These are phyloP conservation scores for Plenodomus lindquistii DNA, from an alignment of 2,329 filamentous ascomycete genomes.

Conservation along the genomic window DNA sequence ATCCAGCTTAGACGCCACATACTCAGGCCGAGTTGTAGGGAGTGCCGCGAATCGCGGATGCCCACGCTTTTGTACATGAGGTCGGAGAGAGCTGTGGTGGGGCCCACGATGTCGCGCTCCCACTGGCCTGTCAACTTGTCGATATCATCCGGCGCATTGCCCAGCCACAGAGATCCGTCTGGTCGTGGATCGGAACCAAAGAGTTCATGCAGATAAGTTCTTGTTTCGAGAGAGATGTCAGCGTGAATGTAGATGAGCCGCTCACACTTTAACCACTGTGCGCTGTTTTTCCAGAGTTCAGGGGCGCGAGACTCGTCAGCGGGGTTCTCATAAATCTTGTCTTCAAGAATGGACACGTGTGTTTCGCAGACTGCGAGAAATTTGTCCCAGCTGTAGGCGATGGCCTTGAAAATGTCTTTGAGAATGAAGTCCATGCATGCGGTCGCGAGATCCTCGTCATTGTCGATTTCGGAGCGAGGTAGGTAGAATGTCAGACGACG, in stretches of 20 bases:
- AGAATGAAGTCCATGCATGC: constrained; percentile 57
- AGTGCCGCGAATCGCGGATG: constrained; percentile 56
- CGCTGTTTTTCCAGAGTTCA: constrained; percentile 57
- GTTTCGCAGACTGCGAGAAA: constrained; percentile 52
- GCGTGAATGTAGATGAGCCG: constrained; percentile 56
- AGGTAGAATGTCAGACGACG: constrained; percentile 57
- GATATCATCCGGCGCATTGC: constrained; percentile 46
- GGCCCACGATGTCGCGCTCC: constrained; percentile 55
- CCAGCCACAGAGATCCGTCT: constrained; percentile 46
- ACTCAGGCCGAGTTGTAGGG: constrained; percentile 52
- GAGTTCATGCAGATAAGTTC: constrained; percentile 48
- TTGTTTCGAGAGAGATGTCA: constrained; percentile 54
- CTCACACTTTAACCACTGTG: constrained; percentile 57
- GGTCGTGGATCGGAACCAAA: constrained; percentile 32
- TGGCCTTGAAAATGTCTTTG: constrained; percentile 54
- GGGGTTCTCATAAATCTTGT: constrained; percentile 55
- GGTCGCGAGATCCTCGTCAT: constrained; percentile 49
- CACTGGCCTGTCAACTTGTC: constrained; percentile 54
- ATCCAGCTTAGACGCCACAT: constrained; percentile 66
- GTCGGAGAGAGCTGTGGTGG: constrained; percentile 55
- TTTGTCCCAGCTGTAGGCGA: constrained; percentile 51
- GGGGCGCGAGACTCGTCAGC: constrained; percentile 58
- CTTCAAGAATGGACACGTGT: constrained; percentile 53
- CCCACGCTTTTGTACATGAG: constrained; percentile 58
- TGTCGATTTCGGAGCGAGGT: constrained; percentile 48